Evolutionary conservation across 768 basidiomycete genomes (phyloP), one percentile per base, ranked within the genome.

Genomic region (Imleria badia): DNA sequence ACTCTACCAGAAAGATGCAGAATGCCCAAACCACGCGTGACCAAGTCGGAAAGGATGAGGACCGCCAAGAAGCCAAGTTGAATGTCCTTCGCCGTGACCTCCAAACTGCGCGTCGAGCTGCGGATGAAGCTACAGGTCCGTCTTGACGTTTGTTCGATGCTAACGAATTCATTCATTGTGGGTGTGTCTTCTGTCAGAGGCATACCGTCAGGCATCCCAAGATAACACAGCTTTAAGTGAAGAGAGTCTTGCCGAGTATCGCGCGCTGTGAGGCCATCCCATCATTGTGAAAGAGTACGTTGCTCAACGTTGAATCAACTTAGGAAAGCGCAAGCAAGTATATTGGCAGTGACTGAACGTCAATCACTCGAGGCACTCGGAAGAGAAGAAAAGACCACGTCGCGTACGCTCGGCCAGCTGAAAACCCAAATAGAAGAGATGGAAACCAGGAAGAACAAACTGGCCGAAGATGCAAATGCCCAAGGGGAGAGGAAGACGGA

Each of bases 241-340:
- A 66, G 86, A 91, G 53, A 91, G 87, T 65, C 74, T 98, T 14
- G 86, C 89, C 36, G 91, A 98, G 68, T 99, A 99, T 69, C 63
- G 62, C 9, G 53, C 60, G 40, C 39, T 69, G 65, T 66, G 34
- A 65, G 66, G 20, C 17, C 23, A 17, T 19, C 20, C 3, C 20
- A 14, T 47, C 10, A 34, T 3, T 22, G 29, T 47, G 9, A 36
- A 44, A n/a, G 19, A 14, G 13, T 17, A 10, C 5, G 14, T 40
- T 22, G 33, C 31, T 66, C 43, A 70, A 9, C 5, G 43, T 39
- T 14, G 35, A 41, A 1, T 39, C 36, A 8, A 30, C 46, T 23
- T 58, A 96, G 94, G 36, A 94, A 96, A 74, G 84, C 86, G 0
- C 74, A 80, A 8, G 89, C 94, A 15, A 91, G 85, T 58, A 72